Percentiles rank a stretch among this genome's conserved stretches.
phyloP scores from a whole-genome alignment of 1,139 yeast species.

The Chernovozyma sophiae-reginae region DNA sequence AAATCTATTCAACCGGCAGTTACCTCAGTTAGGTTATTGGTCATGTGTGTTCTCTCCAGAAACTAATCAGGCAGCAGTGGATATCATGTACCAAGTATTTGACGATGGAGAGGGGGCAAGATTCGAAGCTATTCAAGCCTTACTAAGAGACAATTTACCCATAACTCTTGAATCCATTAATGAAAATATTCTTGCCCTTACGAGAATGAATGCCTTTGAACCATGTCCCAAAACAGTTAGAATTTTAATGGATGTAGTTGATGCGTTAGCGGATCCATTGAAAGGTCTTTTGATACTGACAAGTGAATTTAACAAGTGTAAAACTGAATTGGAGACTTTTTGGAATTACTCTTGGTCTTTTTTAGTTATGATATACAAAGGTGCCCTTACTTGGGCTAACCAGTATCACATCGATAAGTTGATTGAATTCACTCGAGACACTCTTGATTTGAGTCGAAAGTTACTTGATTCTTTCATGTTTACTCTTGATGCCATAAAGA shows the following conservation, averaged over 20 bases:
- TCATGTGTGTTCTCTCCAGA: conserved; percentile 61
- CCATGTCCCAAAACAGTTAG: conserved; percentile 76
- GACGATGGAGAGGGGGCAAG: conserved; percentile 53
- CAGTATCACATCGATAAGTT: conserved; percentile 53
- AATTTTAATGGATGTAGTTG: conserved; percentile 68
- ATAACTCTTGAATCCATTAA: conserved; percentile 47
- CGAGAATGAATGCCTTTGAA: conserved; percentile 52
- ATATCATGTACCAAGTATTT: conserved; percentile 69
- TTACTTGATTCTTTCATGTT: conserved; percentile 63
- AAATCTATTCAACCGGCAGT: conserved; percentile 2
- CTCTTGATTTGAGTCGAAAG: conserved; percentile 70
- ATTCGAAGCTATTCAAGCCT: conserved; percentile 62
- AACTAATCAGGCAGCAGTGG: conserved; percentile 65
- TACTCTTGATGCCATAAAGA: conserved; percentile 24
- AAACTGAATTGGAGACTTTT: conserved; percentile 26
- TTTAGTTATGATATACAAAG: conserved; percentile 61
- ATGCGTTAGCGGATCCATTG: conserved; percentile 63
- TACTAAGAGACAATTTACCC: conserved; percentile 31
- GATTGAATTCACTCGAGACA: conserved; percentile 82
- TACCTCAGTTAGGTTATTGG: conserved; percentile 45
- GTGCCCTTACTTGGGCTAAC: conserved; percentile 72
- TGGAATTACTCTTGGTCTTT: conserved; percentile 77
- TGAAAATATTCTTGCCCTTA: conserved; percentile 42
- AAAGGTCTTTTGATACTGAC: conserved; percentile 38
- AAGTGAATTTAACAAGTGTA: conserved; percentile 2